phyloP scores from a whole-genome alignment of 345 rosid species.

The Lepidium africanum region DNA sequence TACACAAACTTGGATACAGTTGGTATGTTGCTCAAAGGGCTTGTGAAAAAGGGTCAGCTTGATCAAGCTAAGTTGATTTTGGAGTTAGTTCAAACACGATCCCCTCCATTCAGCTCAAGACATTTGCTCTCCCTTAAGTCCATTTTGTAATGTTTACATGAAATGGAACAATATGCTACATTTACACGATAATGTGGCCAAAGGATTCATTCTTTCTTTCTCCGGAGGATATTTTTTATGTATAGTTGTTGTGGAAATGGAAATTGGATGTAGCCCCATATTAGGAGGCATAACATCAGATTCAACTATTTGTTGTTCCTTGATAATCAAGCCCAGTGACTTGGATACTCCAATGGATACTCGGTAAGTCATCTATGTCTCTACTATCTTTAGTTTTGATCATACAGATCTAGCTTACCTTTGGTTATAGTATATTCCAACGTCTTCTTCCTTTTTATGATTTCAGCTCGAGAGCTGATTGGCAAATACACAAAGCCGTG shows the following conservation, averaged over 20 bases:
- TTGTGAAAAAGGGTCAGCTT: slow-evolving; percentile 37
- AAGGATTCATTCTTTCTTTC: slow-evolving; percentile 21
- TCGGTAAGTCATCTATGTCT: slow-evolving; percentile 5
- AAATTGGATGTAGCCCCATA: slow-evolving; percentile 1
- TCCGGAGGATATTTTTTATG: slow-evolving; percentile 3
- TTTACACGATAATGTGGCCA: slow-evolving; percentile 1
- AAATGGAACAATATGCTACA: slow-evolving; percentile 5
- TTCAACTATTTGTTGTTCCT: slow-evolving; percentile 20
- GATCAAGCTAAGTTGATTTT: slow-evolving; percentile 46
- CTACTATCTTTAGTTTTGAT: neutral
- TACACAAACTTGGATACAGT: slow-evolving; percentile 56
- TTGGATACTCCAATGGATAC: slow-evolving; percentile 1
- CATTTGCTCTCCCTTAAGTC: slow-evolving; percentile 39
- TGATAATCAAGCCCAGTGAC: slow-evolving; percentile 18
- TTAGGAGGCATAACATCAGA: slow-evolving; percentile 6
- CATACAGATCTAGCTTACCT: neutral
- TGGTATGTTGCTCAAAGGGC: slow-evolving; percentile 45
- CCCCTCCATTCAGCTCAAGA: slow-evolving; percentile 51
- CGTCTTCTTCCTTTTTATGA: neutral
- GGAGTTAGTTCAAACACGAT: slow-evolving; percentile 36
- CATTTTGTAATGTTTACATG: slow-evolving; percentile 20
- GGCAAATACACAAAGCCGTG: neutral
- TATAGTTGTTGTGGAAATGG: slow-evolving; percentile 19
- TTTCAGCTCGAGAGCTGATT: neutral
- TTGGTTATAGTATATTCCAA: neutral